These are phyloP conservation scores for Rhizomucor miehei DNA, from an alignment of 371 early-diverging fungal species.

Conservation along the genomic window DNA sequence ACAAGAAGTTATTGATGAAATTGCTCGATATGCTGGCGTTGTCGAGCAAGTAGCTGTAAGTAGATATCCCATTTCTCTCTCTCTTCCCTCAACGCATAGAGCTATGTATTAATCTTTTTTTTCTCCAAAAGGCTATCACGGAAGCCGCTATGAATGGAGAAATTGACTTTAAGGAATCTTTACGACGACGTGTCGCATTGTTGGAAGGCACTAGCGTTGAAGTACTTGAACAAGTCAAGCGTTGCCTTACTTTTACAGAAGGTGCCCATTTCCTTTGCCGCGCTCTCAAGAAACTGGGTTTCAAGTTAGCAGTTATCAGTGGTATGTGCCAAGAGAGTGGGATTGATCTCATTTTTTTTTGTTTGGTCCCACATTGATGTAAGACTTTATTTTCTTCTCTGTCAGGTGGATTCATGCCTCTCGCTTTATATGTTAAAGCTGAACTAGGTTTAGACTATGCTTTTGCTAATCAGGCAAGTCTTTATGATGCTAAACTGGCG, in stretches of 20 bases:
- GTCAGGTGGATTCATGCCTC: conserved; percentile 90
- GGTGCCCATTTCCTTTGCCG: conserved; percentile 89
- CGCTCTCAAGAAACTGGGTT: conserved; percentile 88
- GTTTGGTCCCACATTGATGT: not conserved
- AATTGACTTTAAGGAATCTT: conserved; percentile 92
- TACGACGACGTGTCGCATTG: conserved; percentile 83
- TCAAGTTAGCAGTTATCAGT: conserved; percentile 92
- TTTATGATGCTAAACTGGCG: too few relatives aligned
- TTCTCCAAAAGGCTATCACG: conserved; percentile 71
- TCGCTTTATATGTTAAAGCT: conserved; percentile 86
- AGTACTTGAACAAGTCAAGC: conserved; percentile 77
- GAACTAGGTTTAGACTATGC: conserved; percentile 93
- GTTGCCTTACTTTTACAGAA: conserved; percentile 79
- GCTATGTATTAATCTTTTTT: conserved; percentile 3
- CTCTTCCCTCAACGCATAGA: not conserved
- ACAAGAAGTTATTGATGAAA: conserved; percentile 98
- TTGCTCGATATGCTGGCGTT: conserved; percentile 89
- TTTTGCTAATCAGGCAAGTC: conserved; percentile 86
- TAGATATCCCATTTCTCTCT: not conserved
- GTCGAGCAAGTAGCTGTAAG: conserved; percentile 87
- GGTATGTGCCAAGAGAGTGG: conserved; percentile 60
- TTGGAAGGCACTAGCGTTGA: conserved; percentile 83
- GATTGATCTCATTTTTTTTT: not conserved
- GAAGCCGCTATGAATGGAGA: conserved; percentile 96
- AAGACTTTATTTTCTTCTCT: not conserved